Conservation (phyloP, 2,329 filamentous ascomycete species). For the Westerdykella aurantiaca region DNA sequence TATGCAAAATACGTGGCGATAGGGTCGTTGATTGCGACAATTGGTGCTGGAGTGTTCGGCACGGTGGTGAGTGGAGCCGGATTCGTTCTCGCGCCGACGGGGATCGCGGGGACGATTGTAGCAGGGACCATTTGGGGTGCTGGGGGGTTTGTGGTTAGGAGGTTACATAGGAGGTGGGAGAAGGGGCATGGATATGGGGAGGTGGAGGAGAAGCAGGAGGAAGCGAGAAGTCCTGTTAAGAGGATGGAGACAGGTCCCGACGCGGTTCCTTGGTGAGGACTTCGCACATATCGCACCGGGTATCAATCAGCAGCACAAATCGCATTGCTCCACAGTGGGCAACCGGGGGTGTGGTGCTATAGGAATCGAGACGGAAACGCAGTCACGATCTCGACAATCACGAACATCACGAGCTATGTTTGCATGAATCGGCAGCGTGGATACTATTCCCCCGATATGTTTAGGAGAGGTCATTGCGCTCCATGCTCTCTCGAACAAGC, state of each 20-base stretch:
- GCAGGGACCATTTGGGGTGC: constrained; percentile 38
- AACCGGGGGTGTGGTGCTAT: too few species aligned
- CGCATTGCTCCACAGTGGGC: too few species aligned
- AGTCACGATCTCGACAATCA: too few species aligned
- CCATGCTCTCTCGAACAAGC: too few species aligned
- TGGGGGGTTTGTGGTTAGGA: constrained; percentile 33
- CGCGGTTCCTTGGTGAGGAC: constrained; percentile 6
- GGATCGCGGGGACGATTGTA: constrained; percentile 34
- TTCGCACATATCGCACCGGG: too few species aligned
- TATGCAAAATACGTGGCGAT: constrained; percentile 43
- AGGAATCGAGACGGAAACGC: too few species aligned
- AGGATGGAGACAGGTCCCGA: constrained; percentile 5
- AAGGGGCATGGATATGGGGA: constrained; percentile 15
- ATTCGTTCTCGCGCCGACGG: constrained; percentile 41
- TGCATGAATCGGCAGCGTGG: too few species aligned
- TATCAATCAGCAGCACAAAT: too few species aligned
- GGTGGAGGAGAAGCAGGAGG: constrained; percentile 18
- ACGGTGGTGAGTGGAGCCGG: constrained; percentile 35
- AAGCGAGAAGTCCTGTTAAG: constrained; percentile 5
- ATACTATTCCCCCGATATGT: too few species aligned
- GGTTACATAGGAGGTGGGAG: constrained; percentile 26
- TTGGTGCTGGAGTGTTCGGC: constrained; percentile 37
- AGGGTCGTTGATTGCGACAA: constrained; percentile 36
- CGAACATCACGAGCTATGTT: too few species aligned
- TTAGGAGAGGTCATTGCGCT: too few species aligned